A percentile compares a stretch with the other conserved stretches of the same genome.
These are phyloP conservation scores for Canavalia ensiformis DNA, from an alignment of 306 rosid species.

Conservation along the genomic window DNA sequence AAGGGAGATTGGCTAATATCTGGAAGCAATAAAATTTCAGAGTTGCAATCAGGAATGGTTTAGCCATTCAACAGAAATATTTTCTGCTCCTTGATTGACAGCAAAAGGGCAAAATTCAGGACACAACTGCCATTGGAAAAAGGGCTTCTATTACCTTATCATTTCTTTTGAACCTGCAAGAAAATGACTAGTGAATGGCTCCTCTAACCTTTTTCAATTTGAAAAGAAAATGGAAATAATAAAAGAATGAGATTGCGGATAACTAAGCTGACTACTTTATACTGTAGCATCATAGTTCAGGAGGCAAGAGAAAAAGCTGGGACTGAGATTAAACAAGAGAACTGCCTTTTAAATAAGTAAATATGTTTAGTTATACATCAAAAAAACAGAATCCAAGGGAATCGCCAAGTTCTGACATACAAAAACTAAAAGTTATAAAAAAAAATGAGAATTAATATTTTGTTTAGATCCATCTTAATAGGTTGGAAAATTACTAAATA, in stretches of 20 bases:
- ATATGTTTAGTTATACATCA: constrained; percentile 25
- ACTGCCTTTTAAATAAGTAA: constrained; percentile 17
- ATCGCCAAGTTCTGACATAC: not conserved
- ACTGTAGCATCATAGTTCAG: constrained; percentile 28
- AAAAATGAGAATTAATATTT: not conserved
- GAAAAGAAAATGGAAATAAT: constrained; percentile 30
- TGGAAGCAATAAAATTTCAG: constrained; percentile 51
- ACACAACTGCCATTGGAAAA: constrained; percentile 42
- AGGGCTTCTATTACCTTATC: constrained; percentile 48
- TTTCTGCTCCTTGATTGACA: constrained; percentile 54
- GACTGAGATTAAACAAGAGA: constrained; percentile 20
- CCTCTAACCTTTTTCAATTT: constrained; percentile 11
- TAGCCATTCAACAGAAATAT: constrained; percentile 52
- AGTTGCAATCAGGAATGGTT: constrained; percentile 42
- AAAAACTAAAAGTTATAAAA: constrained; percentile 13
- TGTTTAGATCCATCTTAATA: constrained; percentile 22
- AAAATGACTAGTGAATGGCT: constrained; percentile 34
- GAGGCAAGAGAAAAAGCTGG: constrained; percentile 29
- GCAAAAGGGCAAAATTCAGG: constrained; percentile 44
- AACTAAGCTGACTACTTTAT: constrained; percentile 15
- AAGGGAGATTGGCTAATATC: constrained; percentile 47
- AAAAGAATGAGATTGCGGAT: constrained; percentile 43
- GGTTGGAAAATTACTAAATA: not conserved
- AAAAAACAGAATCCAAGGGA: constrained; percentile 38
- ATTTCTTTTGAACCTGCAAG: constrained; percentile 64